A percentile compares a stretch with the other conserved stretches of the same genome.
These are phyloP conservation scores for Backusella parvicylindrica DNA, from an alignment of 192 early-diverging fungal species.

Conservation along the genomic window DNA sequence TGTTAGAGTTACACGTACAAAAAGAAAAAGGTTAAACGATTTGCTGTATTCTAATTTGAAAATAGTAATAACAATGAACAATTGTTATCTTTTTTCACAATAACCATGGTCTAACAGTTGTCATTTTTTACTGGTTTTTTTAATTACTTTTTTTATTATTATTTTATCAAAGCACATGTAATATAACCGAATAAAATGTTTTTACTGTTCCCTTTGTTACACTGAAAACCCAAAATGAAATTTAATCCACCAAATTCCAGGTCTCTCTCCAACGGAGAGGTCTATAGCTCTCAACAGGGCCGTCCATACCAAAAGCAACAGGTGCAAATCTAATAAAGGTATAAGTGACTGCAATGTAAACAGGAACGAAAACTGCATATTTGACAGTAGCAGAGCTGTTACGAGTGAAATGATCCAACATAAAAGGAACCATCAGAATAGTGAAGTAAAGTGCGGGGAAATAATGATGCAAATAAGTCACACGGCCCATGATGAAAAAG, in stretches of 20 bases:
- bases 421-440: conserved; percentile 73
- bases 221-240: neutral
- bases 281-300: conserved; percentile 55
- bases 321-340: conserved; percentile 77
- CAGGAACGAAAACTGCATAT: conserved; percentile 38
- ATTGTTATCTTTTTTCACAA: neutral
- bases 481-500: conserved; percentile 95
- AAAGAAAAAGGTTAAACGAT: neutral
- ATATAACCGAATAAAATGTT: neutral
- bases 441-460: conserved; percentile 95
- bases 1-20: neutral
- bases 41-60: neutral
- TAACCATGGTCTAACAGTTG: neutral
- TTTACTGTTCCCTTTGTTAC: neutral
- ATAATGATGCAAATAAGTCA: conserved; percentile 96
- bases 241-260: conserved; percentile 66
- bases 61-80: neutral
- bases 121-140: neutral
- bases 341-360: conserved; percentile 36
- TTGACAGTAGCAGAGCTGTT: conserved; percentile 8
- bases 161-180: neutral
- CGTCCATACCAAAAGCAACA: conserved; percentile 78
- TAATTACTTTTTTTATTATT: neutral
- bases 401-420: conserved; percentile 70
- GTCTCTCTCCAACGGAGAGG: conserved; percentile 66